Percentiles rank a stretch among this genome's conserved stretches.
These are phyloP conservation scores for Backusella psychrophila DNA, from an alignment of 192 early-diverging fungal species.

Conservation along the genomic window DNA sequence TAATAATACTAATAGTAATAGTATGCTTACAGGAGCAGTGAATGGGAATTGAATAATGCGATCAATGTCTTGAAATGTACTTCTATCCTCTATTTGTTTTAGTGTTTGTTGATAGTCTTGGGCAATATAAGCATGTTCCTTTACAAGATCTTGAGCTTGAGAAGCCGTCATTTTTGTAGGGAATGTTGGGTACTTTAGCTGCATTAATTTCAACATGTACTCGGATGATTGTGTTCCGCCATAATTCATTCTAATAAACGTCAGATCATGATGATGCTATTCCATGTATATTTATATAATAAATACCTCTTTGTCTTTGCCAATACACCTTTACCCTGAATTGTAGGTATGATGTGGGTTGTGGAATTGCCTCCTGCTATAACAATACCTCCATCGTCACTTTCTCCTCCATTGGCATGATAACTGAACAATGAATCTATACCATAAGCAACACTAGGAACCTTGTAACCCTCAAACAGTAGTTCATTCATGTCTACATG, in stretches of 20 bases:
- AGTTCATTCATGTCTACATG: constrained; percentile 74
- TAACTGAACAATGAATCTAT: constrained; percentile 88
- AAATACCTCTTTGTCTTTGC: constrained; percentile 71
- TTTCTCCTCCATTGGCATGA: constrained; percentile 63
- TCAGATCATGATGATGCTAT: too few relatives aligned
- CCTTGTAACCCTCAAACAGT: constrained; percentile 82
- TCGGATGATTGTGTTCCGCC: constrained; percentile 77
- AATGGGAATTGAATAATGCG: constrained; percentile 82
- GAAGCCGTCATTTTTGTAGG: constrained; percentile 76
- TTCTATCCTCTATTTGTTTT: constrained; percentile 55
- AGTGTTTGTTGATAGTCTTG: constrained; percentile 76
- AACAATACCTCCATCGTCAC: constrained; percentile 66
- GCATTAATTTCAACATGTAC: constrained; percentile 82
- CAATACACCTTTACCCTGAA: constrained; percentile 55
- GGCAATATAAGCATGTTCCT: constrained; percentile 67
- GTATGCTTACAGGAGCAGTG: constrained; percentile 47
- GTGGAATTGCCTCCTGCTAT: constrained; percentile 68
- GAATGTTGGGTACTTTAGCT: constrained; percentile 88
- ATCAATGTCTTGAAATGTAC: constrained; percentile 62
- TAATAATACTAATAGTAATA: too few relatives aligned
- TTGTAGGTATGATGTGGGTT: constrained; percentile 77
- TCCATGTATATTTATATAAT: too few relatives aligned
- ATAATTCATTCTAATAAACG: constrained; percentile 60
- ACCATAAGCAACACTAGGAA: constrained; percentile 78
- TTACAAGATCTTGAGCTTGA: constrained; percentile 74